Base-by-base conservation (phyloP, 805 yeast genomes). In the Wickerhamomyces mucosus region DNA sequence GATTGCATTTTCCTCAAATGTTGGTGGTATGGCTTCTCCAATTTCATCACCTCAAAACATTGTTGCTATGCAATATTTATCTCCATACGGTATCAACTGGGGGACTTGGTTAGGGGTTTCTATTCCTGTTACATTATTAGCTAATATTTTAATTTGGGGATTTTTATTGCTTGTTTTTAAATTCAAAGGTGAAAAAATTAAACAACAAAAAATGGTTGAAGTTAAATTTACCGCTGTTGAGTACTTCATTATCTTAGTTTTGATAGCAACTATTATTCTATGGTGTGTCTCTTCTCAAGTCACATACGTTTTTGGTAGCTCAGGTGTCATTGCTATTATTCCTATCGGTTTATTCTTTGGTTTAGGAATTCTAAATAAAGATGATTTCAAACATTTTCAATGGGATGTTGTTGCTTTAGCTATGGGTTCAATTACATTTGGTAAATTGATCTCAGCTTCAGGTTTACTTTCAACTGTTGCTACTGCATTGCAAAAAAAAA, bases 1-100 rank as follows among this genome's bases (percentile, higher is more conserved):
- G 33, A 81, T 89, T 41, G 96, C 97, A 0, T 63, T 89, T 31
- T 82, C 96, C 4, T 83, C 95, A 17, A 83, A 89, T 52, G 65
- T 89, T 34, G 96, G 95, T 16, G 97, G 97, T 49, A 85, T 88
- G 94, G 78, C 95, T 0, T 84, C 95, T 14, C 97, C 97, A 8
- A 89, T 89, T 47, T 84, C 96, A 1, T 84, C 95, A 3, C 97
- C 97, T 3, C 97, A 89, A 55, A 89, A 89, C 54, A 82, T 89
- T 40, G 78, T 89, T 41, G 96, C 96, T 1, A 67, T 89, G 55
- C 78, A 78, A 44, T 73, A 77, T 48, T 77, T 89, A 82, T 65
- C 66, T 32, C 84, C 85, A 51, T 52, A 67, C 61, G 58, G 66
- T 51, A 48, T 69, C 57, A 59, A 69, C 14, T 89, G 97, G 97